phyloP scores from a whole-genome alignment of 768 basidiomycete genomes.

The Boletus patriciae region DNA sequence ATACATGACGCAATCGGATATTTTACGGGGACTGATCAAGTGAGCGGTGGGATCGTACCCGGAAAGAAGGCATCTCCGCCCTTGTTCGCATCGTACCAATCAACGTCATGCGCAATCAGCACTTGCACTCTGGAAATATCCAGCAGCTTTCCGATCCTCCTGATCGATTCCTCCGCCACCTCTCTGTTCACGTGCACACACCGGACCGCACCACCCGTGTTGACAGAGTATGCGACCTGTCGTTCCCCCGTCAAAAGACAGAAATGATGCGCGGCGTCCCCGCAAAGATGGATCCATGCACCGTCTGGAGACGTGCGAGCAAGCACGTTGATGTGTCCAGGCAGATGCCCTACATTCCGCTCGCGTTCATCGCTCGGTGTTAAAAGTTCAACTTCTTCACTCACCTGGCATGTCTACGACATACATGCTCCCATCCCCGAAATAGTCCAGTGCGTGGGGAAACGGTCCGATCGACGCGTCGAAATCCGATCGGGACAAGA shows the following conservation, averaged over 20 bases:
- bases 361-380: background rate
- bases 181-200: slow-evolving; percentile 46
- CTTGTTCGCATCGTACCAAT: too few species aligned
- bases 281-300: slow-evolving; percentile 54
- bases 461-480: slow-evolving; percentile 46
- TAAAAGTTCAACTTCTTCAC: background rate
- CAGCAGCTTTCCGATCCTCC: too few species aligned
- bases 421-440: slow-evolving; percentile 55
- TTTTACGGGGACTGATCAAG: background rate
- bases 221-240: slow-evolving; percentile 31
- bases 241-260: slow-evolving; percentile 45
- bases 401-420: slow-evolving; percentile 50
- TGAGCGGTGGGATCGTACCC: slow-evolving; percentile 1
- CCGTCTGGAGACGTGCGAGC: slow-evolving; percentile 53
- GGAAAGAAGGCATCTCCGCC: slow-evolving; percentile 35
- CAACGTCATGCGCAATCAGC: too few species aligned
- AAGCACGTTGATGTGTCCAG: slow-evolving; percentile 53
- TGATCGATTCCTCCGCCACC: slow-evolving; percentile 38
- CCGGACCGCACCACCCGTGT: slow-evolving; percentile 20
- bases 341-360: slow-evolving; percentile 40
- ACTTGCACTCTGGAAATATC: too few species aligned
- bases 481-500: slow-evolving; percentile 35
- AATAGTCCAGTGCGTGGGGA: slow-evolving; percentile 49
- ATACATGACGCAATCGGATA: background rate
- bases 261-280: slow-evolving; percentile 55